Evolutionary conservation across 768 basidiomycete species (phyloP).

Genomic region (Leucosporidium scottii): DNA sequence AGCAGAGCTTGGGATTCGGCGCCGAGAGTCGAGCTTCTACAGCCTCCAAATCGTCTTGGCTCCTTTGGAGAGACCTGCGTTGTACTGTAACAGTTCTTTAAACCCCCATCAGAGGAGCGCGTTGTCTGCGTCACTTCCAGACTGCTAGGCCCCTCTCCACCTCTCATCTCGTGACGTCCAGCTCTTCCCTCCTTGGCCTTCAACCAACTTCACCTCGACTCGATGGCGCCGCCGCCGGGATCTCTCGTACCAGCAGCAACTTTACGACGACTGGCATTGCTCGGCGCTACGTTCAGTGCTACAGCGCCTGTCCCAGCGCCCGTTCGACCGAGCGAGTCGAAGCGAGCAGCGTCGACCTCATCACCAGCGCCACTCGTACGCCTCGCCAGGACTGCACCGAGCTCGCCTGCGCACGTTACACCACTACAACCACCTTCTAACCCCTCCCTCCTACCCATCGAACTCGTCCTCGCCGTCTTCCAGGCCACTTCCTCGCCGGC

Average conservation of each 20-base stretch:
- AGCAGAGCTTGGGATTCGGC: too few relatives aligned
- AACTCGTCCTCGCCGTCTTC: neutral
- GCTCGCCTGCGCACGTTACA: neutral
- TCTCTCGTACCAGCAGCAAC: neutral
- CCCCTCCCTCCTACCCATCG: neutral
- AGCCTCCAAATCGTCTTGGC: too few relatives aligned
- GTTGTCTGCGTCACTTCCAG: too few relatives aligned
- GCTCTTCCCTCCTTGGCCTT: too few relatives aligned
- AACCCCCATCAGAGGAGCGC: too few relatives aligned
- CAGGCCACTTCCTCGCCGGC: neutral
- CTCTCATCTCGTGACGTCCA: too few relatives aligned
- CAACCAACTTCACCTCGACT: too few relatives aligned
- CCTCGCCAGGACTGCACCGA: neutral
- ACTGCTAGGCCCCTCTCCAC: too few relatives aligned
- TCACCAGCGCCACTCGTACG: neutral
- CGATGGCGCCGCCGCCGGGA: too few relatives aligned
- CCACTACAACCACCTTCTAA: neutral
- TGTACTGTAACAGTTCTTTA: too few relatives aligned
- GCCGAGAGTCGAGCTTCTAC: too few relatives aligned
- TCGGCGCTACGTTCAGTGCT: neutral
- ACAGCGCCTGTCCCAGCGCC: neutral
- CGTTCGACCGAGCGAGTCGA: neutral
- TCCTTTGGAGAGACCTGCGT: too few relatives aligned
- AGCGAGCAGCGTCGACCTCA: neutral
- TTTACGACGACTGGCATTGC: neutral